phyloP scores from a whole-genome alignment of 2,329 filamentous ascomycete species.

The Chrysoporthe deuterocubensis region DNA sequence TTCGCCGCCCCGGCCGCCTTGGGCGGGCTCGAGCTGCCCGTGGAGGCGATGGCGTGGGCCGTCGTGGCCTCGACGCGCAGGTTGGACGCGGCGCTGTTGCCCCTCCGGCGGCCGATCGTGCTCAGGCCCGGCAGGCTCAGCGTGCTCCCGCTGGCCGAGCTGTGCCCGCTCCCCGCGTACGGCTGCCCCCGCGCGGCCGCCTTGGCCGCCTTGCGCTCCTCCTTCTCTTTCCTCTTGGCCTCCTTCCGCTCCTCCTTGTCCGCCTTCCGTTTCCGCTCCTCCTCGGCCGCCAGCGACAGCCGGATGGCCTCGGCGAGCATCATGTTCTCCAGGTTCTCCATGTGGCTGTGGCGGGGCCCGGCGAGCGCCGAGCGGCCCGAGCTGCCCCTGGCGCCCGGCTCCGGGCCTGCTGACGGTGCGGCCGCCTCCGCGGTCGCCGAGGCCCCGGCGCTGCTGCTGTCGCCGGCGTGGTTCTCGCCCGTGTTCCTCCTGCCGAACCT shows the following conservation, averaged over 20 bases:
- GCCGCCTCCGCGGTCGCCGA: slow-evolving; percentile 33
- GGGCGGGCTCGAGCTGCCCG: slow-evolving; percentile 39
- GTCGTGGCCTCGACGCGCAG: slow-evolving; percentile 60
- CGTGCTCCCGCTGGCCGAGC: slow-evolving; percentile 65
- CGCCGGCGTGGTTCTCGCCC: slow-evolving; percentile 41
- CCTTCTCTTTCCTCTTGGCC: slow-evolving; percentile 83
- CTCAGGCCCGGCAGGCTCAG: slow-evolving; percentile 65
- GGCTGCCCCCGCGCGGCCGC: slow-evolving; percentile 55
- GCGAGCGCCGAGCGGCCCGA: slow-evolving; percentile 35
- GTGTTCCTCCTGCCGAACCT: slow-evolving; percentile 63
- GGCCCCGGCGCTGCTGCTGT: slow-evolving; percentile 34
- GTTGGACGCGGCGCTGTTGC: slow-evolving; percentile 64
- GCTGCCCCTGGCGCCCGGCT: slow-evolving; percentile 40
- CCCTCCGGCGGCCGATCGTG: slow-evolving; percentile 57
- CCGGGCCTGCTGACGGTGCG: slow-evolving; percentile 36
- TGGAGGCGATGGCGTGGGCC: slow-evolving; percentile 47
- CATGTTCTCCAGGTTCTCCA: slow-evolving; percentile 93
- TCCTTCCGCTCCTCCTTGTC: slow-evolving; percentile 83
- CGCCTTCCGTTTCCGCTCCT: slow-evolving; percentile 85
- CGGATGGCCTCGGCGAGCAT: slow-evolving; percentile 99
- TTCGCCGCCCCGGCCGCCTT: slow-evolving; percentile 29
- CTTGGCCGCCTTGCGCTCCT: slow-evolving; percentile 76
- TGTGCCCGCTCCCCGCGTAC: slow-evolving; percentile 44
- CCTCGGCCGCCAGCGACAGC: slow-evolving; percentile 86
- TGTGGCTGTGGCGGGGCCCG: slow-evolving; percentile 49